Percentiles rank a stretch among this genome's conserved stretches.
These are phyloP conservation scores for Chaetothyriales sp. DNA, from an alignment of 2,329 filamentous ascomycete species.

Conservation along the genomic window DNA sequence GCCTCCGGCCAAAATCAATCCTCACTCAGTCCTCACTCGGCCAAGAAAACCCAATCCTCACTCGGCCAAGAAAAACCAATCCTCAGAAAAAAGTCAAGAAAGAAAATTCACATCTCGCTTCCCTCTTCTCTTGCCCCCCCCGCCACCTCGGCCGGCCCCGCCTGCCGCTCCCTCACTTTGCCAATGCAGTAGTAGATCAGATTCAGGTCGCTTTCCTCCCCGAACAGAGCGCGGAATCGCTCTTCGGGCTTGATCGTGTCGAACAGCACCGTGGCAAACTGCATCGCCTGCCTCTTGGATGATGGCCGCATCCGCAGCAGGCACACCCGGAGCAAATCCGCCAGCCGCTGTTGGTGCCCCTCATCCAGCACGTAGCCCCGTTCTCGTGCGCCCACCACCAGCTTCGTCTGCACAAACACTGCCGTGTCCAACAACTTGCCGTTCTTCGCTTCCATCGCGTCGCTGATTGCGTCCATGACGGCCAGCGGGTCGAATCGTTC, in stretches of 20 bases:
- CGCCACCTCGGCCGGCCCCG: neutral
- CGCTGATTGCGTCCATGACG: slow-evolving; percentile 14
- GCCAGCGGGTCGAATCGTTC: slow-evolving; percentile 7
- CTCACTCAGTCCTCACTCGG: no score
- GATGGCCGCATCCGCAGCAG: slow-evolving; percentile 9
- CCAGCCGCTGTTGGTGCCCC: slow-evolving; percentile 13
- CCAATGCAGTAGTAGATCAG: slow-evolving; percentile 15
- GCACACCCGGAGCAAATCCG: slow-evolving; percentile 9
- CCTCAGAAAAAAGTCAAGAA: no score
- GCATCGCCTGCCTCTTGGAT: slow-evolving; percentile 11
- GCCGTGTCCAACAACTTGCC: slow-evolving; percentile 12
- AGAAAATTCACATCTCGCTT: no score
- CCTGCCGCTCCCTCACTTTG: neutral
- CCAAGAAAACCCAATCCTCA: no score
- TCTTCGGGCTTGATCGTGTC: slow-evolving; percentile 13
- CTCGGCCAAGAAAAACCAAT: no score
- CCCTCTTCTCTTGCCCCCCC: no score
- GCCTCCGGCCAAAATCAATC: no score
- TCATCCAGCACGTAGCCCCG: slow-evolving; percentile 7
- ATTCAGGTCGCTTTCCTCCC: slow-evolving; percentile 14
- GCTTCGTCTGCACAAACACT: slow-evolving; percentile 8
- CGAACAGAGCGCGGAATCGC: slow-evolving; percentile 14
- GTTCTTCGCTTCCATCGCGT: slow-evolving; percentile 6
- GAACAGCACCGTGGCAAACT: slow-evolving; percentile 12
- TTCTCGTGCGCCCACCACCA: slow-evolving; percentile 5